phyloP scores from a whole-genome alignment of 192 early-diverging fungal species.

The Coemansia sp. region DNA sequence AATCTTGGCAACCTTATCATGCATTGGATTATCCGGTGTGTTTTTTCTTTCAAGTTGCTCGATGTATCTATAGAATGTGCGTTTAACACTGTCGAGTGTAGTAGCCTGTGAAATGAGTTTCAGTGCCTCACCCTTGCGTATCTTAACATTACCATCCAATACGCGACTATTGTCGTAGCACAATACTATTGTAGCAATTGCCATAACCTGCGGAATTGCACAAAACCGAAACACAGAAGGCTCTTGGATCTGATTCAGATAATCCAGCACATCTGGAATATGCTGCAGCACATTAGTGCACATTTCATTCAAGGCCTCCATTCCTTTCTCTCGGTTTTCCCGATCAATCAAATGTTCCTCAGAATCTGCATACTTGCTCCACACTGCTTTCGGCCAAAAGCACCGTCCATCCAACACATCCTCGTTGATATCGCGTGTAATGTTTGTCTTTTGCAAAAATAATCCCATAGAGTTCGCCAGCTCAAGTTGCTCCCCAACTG shows the following conservation, averaged over 20 bases:
- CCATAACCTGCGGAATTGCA: constrained; percentile 99
- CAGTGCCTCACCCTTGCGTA: constrained; percentile 83
- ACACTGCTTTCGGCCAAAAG: constrained; percentile 97
- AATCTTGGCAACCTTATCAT: constrained; percentile 59
- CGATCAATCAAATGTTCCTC: constrained; percentile 72
- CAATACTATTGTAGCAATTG: constrained; percentile 83
- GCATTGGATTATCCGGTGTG: constrained; percentile 61
- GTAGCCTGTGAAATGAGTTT: constrained; percentile 64
- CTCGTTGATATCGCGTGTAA: constrained; percentile 92
- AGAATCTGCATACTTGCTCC: constrained; percentile 75
- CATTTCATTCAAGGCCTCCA: constrained; percentile 86
- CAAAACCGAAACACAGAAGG: constrained; percentile 87
- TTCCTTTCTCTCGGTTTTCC: constrained; percentile 65
- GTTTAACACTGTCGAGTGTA: constrained; percentile 59
- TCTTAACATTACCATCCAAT: constrained; percentile 84
- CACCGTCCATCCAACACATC: constrained; percentile 83
- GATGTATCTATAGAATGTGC: constrained; percentile 66
- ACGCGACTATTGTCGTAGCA: constrained; percentile 85
- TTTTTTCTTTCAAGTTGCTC: constrained; percentile 64
- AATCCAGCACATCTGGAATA: constrained; percentile 84
- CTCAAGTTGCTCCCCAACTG: constrained; percentile 52
- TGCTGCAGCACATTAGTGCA: constrained; percentile 80
- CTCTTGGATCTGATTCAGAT: constrained; percentile 75
- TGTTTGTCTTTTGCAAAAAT: constrained; percentile 98
- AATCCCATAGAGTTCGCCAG: constrained; percentile 93